Percentiles rank a stretch among this genome's conserved stretches.
Evolutionary conservation across 2,329 filamentous ascomycete species (phyloP).

Genomic region (Davidsoniella eucalypti): DNA sequence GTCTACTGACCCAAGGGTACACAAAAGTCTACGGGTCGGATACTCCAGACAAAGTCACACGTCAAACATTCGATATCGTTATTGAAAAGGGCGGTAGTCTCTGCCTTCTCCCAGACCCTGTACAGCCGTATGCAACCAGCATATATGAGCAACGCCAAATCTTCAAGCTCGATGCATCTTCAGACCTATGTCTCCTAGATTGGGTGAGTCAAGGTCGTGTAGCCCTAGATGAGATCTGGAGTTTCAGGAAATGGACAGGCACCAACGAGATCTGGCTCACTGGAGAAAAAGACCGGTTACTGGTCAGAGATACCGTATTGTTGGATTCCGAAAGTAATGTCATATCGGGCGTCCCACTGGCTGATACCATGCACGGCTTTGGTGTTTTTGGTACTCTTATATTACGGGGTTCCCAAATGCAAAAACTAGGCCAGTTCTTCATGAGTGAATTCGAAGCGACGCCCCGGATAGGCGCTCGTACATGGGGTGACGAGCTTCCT

Average conservation of each 20-base stretch:
- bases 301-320: slow-evolving; percentile 74
- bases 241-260: slow-evolving; percentile 60
- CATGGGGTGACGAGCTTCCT: slow-evolving; percentile 31
- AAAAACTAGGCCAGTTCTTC: slow-evolving; percentile 54
- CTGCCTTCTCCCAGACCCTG: slow-evolving; percentile 71
- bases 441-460: slow-evolving; percentile 60
- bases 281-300: slow-evolving; percentile 30
- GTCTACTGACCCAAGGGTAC: slow-evolving; percentile 56
- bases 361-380: slow-evolving; percentile 53
- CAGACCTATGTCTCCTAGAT: slow-evolving; percentile 66
- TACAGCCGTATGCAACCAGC: slow-evolving; percentile 76
- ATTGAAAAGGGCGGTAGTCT: slow-evolving; percentile 36
- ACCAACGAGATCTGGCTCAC: slow-evolving; percentile 70
- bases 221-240: slow-evolving; percentile 81
- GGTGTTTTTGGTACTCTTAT: slow-evolving; percentile 75
- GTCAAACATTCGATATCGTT: slow-evolving; percentile 36
- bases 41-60: slow-evolving; percentile 35
- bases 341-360: slow-evolving; percentile 26
- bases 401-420: slow-evolving; percentile 55
- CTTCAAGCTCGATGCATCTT: slow-evolving; percentile 44
- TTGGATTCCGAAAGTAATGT: slow-evolving; percentile 40
- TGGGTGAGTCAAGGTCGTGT: slow-evolving; percentile 85
- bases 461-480: slow-evolving; percentile 67
- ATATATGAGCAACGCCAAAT: slow-evolving; percentile 72
- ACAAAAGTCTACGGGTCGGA: slow-evolving; percentile 89